Evolutionary conservation across 257 asterid species (phyloP).

Genomic region (Asclepias syriaca): DNA sequence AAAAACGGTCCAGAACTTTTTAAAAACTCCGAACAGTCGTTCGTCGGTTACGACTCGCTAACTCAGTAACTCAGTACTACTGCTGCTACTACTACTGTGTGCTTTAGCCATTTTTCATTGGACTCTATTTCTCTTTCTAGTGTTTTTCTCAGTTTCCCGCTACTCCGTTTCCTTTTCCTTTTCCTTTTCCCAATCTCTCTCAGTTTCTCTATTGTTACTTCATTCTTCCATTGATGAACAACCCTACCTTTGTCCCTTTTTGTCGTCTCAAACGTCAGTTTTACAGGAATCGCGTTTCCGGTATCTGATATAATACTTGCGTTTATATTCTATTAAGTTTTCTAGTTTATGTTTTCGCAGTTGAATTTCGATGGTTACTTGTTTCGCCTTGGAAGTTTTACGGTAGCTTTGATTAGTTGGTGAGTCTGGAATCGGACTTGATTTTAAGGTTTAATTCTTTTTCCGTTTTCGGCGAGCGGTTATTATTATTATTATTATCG

Average conservation of each 20-base stretch:
- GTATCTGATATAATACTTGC: conserved; percentile 3
- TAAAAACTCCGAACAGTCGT: neutral
- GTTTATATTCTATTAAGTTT: neutral
- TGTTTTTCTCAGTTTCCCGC: conserved; percentile 13
- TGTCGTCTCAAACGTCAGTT: neutral
- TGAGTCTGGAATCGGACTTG: neutral
- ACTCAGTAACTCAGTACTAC: neutral
- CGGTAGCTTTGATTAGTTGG: neutral
- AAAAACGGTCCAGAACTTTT: conserved; percentile 5
- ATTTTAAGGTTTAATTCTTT: neutral
- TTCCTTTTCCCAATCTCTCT: neutral
- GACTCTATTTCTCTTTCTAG: conserved; percentile 1
- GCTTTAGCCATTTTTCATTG: neutral
- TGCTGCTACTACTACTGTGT: neutral
- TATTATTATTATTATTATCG: neutral
- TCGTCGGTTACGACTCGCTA: neutral
- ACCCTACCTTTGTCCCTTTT: neutral
- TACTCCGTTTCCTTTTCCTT: neutral
- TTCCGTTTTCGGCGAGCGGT: neutral
- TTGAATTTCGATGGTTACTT: neutral
- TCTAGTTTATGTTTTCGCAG: neutral
- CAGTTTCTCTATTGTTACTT: neutral
- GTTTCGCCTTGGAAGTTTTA: neutral
- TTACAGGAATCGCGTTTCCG: neutral
- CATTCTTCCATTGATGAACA: neutral